Evolutionary conservation across 768 basidiomycete species (phyloP).

Genomic region (Lentinus tigrinus): DNA sequence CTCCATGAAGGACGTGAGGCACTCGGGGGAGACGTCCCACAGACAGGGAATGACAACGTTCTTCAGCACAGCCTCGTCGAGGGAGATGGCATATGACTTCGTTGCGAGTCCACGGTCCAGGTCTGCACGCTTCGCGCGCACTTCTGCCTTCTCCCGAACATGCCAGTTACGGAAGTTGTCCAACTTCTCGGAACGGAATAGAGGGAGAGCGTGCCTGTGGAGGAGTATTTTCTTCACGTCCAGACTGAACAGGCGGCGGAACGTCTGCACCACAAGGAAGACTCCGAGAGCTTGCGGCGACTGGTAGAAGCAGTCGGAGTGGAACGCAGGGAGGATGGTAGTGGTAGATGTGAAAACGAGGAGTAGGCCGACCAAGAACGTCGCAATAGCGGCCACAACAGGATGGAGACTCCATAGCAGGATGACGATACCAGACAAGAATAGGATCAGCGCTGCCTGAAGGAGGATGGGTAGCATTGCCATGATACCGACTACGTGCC

Average conservation of each 20-base stretch:
- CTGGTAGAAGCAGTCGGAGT: conserved; percentile 14
- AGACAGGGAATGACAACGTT: background rate
- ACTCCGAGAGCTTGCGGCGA: conserved; percentile 14
- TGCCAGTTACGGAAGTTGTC: background rate
- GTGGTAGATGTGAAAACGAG: conserved; percentile 5
- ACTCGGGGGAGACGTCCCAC: background rate
- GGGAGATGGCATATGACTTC: background rate
- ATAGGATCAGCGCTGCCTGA: conserved; percentile 20
- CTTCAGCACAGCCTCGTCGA: background rate
- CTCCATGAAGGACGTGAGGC: background rate
- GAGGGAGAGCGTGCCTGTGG: too few relatives aligned
- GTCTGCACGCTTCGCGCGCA: background rate
- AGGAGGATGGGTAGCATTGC: conserved; percentile 20
- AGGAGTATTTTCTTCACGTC: background rate
- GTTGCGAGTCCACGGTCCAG: background rate
- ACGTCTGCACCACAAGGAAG: background rate
- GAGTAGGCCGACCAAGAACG: conserved; percentile 1
- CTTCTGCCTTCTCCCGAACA: background rate
- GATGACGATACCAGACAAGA: conserved; percentile 23
- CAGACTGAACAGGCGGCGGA: background rate
- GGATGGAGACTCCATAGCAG: conserved; percentile 18
- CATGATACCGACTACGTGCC: conserved; percentile 19
- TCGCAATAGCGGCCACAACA: conserved; percentile 14
- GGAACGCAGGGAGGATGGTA: conserved; percentile 4
- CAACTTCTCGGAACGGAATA: too few relatives aligned